phyloP scores from a whole-genome alignment of 2,329 filamentous ascomycete genomes.

The Neopestalotiopsis sp. region DNA sequence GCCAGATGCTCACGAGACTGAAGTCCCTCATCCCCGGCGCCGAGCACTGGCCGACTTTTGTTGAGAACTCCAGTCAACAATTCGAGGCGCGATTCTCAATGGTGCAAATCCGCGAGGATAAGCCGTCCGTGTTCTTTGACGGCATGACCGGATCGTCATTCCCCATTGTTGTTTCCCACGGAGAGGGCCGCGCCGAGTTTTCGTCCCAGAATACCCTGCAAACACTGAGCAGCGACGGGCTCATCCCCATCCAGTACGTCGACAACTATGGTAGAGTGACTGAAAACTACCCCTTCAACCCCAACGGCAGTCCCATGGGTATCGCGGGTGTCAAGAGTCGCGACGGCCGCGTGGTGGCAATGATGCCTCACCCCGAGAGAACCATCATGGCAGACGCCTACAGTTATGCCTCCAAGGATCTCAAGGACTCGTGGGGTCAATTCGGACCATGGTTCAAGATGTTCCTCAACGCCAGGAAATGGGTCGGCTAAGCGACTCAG shows the following conservation, averaged over 20 bases:
- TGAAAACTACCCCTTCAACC: constrained; percentile 86
- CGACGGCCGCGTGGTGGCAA: constrained; percentile 80
- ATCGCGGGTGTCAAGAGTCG: constrained; percentile 79
- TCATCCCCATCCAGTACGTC: constrained; percentile 81
- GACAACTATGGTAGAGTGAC: constrained; percentile 81
- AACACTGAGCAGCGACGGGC: constrained; percentile 65
- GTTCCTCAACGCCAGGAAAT: constrained; percentile 86
- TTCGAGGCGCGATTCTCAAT: constrained; percentile 89
- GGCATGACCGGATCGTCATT: constrained; percentile 84
- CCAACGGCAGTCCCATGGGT: constrained; percentile 76
- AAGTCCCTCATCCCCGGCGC: constrained; percentile 88
- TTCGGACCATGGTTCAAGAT: constrained; percentile 85
- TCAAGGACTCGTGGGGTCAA: constrained; percentile 73
- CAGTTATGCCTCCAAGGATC: constrained; percentile 70
- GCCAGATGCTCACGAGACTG: constrained; percentile 88
- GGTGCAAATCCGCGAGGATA: constrained; percentile 74
- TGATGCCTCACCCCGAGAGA: constrained; percentile 96
- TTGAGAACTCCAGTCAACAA: constrained; percentile 83
- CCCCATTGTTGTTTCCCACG: constrained; percentile 88
- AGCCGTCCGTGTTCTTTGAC: constrained; percentile 82
- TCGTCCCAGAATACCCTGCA: constrained; percentile 55
- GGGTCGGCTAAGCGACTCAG: constrained; percentile 67
- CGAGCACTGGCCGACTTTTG: constrained; percentile 82
- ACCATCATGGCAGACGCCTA: constrained; percentile 80
- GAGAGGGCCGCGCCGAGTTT: constrained; percentile 84